A percentile compares a stretch with the other conserved stretches of the same genome.
phyloP scores from a whole-genome alignment of 148 eudicot genomes.

The Camellia japonica region DNA sequence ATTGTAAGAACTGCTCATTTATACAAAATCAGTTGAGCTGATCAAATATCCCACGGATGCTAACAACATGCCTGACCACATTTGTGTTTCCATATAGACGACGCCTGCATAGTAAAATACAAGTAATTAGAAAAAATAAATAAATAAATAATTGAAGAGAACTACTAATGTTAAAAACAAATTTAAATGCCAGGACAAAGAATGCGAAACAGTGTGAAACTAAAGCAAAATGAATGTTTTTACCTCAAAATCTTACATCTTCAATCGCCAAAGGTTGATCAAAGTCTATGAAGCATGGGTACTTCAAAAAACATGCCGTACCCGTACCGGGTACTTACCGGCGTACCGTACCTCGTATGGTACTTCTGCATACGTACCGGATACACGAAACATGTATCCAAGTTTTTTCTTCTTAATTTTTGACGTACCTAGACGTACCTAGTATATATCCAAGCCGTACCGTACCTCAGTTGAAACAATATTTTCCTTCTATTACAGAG shows the following conservation, averaged over 20 bases:
- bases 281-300: too few relatives aligned
- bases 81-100: not conserved
- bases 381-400: too few relatives aligned
- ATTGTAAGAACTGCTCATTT: not conserved
- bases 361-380: too few relatives aligned
- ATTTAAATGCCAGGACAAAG: not conserved
- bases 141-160: not conserved
- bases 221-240: not conserved
- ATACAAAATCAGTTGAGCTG: not conserved
- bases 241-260: conserved; percentile 1
- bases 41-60: not conserved
- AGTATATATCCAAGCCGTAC: too few relatives aligned
- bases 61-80: not conserved
- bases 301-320: too few relatives aligned
- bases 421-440: too few relatives aligned
- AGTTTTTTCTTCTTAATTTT: too few relatives aligned
- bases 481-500: too few relatives aligned
- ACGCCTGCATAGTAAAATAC: not conserved
- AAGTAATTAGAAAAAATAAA: not conserved
- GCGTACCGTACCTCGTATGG: too few relatives aligned
- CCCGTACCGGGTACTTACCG: too few relatives aligned
- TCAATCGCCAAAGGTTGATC: not conserved
- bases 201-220: not conserved
- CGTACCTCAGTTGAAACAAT: too few relatives aligned
- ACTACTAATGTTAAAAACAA: not conserved